These are phyloP conservation scores for Aspergillus novoparasiticus DNA, from an alignment of 2,329 filamentous ascomycete species.

Conservation along the genomic window DNA sequence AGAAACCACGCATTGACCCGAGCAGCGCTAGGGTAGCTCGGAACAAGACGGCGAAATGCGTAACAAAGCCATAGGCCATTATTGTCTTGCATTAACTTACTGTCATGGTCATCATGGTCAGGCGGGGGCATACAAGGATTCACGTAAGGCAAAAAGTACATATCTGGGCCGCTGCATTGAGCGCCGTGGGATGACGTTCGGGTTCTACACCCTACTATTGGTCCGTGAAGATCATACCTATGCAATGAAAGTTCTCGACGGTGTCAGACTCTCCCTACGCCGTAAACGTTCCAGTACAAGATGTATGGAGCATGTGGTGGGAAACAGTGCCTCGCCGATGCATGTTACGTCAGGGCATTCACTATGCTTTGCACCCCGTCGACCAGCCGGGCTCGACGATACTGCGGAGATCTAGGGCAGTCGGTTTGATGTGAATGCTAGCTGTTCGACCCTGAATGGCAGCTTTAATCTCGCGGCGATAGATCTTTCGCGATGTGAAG, in stretches of 20 bases:
- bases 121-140: not conserved
- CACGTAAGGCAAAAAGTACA: not conserved
- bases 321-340: not conserved
- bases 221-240: not conserved
- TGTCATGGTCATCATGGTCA: not conserved
- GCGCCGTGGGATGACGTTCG: constrained; percentile 10
- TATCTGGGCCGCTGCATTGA: constrained; percentile 8
- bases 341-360: constrained; percentile 1
- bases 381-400: not conserved
- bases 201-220: not conserved
- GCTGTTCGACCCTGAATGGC: constrained; percentile 7
- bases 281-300: not conserved
- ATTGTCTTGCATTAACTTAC: not conserved
- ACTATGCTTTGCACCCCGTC: not conserved
- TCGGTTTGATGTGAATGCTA: not conserved
- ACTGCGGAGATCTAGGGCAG: not conserved
- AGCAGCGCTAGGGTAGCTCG: not conserved
- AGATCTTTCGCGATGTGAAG: constrained; percentile 1
- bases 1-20: not conserved
- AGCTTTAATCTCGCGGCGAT: not conserved
- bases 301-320: no score
- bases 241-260: constrained; percentile 2
- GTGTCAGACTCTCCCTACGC: not conserved
- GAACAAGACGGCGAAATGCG: constrained; percentile 8
- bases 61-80: not conserved